Percentiles rank a stretch among this genome's conserved stretches.
These are phyloP conservation scores for Yarrowia sp. DNA, from an alignment of 805 yeast genomes.

Conservation along the genomic window DNA sequence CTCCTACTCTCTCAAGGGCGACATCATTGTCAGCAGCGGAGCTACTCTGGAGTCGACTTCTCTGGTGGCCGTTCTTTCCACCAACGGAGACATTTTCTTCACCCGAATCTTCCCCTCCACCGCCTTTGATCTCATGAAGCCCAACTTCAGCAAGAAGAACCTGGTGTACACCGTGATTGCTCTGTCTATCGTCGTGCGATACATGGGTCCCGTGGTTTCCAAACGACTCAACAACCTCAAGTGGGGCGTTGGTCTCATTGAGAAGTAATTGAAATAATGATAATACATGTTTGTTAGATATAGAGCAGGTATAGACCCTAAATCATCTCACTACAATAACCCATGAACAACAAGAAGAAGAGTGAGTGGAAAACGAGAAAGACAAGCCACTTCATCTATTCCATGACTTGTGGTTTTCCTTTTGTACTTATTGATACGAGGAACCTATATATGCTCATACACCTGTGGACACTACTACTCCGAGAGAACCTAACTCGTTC, in stretches of 20 bases:
- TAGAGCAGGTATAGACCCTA: too few relatives aligned
- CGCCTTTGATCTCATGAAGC: conserved; percentile 72
- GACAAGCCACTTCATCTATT: too few relatives aligned
- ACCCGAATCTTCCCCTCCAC: conserved; percentile 75
- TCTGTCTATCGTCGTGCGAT: conserved; percentile 35
- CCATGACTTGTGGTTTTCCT: too few relatives aligned
- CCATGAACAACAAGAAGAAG: too few relatives aligned
- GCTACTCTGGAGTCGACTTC: conserved; percentile 82
- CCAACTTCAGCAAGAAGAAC: conserved; percentile 62
- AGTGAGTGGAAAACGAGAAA: too few relatives aligned
- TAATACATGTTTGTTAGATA: not conserved
- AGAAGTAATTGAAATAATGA: conserved; percentile 41
- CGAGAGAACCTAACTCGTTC: too few relatives aligned
- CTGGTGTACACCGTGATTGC: conserved; percentile 57
- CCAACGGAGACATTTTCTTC: conserved; percentile 65
- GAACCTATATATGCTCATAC: too few relatives aligned
- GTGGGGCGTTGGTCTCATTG: conserved; percentile 28
- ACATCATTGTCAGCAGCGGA: conserved; percentile 48
- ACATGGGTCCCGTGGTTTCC: conserved; percentile 30
- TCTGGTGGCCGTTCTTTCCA: conserved; percentile 49
- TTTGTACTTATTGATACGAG: too few relatives aligned
- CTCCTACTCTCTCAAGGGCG: conserved; percentile 42
- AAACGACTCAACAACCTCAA: conserved; percentile 19
- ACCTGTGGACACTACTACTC: too few relatives aligned
- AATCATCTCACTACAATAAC: too few relatives aligned